Evolutionary conservation across 2,329 filamentous ascomycete species (phyloP), one percentile per base, ranked within the genome.

Genomic region (Beauveria australis): DNA sequence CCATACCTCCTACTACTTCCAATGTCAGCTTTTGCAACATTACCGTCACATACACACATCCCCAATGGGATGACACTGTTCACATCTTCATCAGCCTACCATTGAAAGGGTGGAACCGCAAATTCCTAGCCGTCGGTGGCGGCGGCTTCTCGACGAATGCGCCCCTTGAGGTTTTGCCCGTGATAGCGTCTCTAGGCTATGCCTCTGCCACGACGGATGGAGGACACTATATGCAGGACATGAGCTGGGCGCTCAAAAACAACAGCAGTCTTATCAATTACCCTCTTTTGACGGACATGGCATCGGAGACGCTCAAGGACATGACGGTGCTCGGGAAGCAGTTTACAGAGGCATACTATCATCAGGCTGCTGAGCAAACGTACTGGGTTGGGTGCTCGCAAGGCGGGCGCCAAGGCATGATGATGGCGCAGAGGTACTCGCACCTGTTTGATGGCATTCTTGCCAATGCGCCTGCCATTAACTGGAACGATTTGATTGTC

Each of bases 331-430:
- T 77, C 7, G 76, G 74, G 0, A 81, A 81, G 61, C 53, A 71
- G 3, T 65, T 80, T 3, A 71, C 72, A 1, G 63, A 74, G 12
- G 65, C 68, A 1, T 81, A 75, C 64, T 82, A 80, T 63, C 66
- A 70, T 0, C 33, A 51, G 18, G 9, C 33, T 1, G 71, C 73
- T 1, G 68, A 72, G 1, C 79, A 76, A 61, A 77, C 74, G 0
- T 82, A 82, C 67, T 83, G 76, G 66, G 70, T 73, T 9, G 81
- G 81, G 16, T 83, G 81, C 65, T 81, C 79, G 1, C 81, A 78
- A 0, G 81, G 82, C 14, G 83, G 83, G 2, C 73, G 82, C 1
- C 81, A 85, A 67, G 82, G 81, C 8, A 69, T 82, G 26, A 79
- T 79, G 65, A 73, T 79, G 12, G 77, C 79, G 0, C 78, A 84